Evolutionary conservation across 192 early-diverging fungal genomes (phyloP), one percentile per base, ranked within the genome.

Genomic region (Coemansia javaensis): DNA sequence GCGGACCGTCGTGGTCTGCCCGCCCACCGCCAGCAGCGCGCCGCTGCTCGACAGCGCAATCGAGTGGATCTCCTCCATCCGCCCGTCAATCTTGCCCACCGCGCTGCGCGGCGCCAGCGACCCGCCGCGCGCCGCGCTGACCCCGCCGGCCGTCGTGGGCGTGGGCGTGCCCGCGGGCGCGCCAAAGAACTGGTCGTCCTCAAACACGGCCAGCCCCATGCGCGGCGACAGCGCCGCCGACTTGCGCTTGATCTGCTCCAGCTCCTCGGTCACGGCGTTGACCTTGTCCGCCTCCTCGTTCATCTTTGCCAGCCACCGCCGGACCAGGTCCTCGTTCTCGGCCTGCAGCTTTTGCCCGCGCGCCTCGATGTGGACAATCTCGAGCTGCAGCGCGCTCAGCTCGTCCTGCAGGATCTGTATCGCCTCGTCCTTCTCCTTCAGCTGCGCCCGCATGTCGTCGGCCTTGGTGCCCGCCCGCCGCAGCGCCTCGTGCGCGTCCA

Each of bases 401-500:
- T 98, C 95, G 62, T 98, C 95, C 70, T 90, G 88, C 39, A 96
- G 56, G 18, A 93, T 81, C 85, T 91, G 90, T 40, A 98, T 95
- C 1, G 86, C 88, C n/a, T 82, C 74, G 52, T 96, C 91, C 64
- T 96, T 98, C 66, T 93, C 90, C 45, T 78, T 77, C 7, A 94
- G 63, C 16, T 85, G 40, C 13, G 49, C 66, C 27, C 48, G 59
- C 56, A 59, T 33, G 38, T 66, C 64, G 44, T 50, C 25, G 12
- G 59, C 38, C 43, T 75, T 75, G 55, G 12, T 40, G 14, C 42
- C 40, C 14, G 51, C 18, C 32, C 59, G 50, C 44, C 71, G 59
- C 47, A 67, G 46, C 28, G 58, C 59, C 38, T 75, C 71, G 43
- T 63, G 59, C 39, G 60, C 39, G 39, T 63, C 65, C 22, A 31